Conservation (phyloP, 345 rosid species). For the Aquilaria malaccensis region DNA sequence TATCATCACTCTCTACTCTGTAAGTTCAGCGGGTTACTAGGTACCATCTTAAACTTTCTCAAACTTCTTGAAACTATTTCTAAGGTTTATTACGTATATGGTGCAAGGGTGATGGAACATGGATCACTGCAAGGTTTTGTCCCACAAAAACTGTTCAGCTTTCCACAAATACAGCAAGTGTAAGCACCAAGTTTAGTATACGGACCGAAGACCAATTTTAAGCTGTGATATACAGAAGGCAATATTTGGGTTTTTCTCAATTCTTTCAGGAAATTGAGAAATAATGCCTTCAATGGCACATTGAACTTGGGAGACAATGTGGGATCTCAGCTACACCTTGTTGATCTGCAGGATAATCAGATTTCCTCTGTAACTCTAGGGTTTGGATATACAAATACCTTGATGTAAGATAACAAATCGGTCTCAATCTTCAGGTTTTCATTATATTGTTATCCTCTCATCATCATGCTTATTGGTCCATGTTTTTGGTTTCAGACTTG, state of each 20-base stretch:
- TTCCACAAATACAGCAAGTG: constrained; percentile 80
- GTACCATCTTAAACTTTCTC: background rate
- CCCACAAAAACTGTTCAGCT: constrained; percentile 55
- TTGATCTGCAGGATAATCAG: constrained; percentile 72
- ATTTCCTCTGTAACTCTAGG: constrained; percentile 59
- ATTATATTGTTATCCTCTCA: background rate
- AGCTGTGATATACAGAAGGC: too few relatives aligned
- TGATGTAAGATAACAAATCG: constrained; percentile 40
- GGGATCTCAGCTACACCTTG: constrained; percentile 46
- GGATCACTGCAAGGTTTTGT: constrained; percentile 66
- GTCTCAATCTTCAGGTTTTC: background rate
- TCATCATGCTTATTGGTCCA: background rate
- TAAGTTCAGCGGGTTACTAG: constrained; percentile 21
- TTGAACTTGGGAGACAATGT: constrained; percentile 50
- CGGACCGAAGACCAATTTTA: too few relatives aligned
- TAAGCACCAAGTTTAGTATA: constrained; percentile 25
- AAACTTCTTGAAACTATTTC: background rate
- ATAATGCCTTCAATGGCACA: constrained; percentile 59
- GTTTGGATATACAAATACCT: constrained; percentile 46
- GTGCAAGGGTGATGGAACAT: constrained; percentile 58
- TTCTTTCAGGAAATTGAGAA: constrained; percentile 52
- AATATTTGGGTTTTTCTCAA: too few relatives aligned
- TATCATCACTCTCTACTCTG: constrained; percentile 85
- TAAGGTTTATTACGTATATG: background rate
- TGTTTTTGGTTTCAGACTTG: constrained; percentile 39